Percentiles rank a stretch among this genome's conserved stretches.
These are phyloP conservation scores for Zygosaccharomyces pseudobailii DNA, from an alignment of 1,139 yeast species.

Conservation along the genomic window DNA sequence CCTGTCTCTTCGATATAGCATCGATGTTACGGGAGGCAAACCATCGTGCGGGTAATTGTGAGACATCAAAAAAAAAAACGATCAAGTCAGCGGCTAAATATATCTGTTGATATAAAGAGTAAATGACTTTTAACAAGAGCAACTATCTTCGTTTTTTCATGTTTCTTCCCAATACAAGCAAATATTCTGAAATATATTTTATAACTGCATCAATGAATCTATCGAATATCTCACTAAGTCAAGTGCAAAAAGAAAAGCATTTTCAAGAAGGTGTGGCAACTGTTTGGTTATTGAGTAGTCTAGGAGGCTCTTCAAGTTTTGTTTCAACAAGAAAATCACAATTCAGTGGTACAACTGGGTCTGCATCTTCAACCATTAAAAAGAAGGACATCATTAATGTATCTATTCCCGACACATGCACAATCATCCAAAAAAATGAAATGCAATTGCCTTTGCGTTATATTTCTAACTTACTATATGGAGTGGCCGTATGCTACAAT, in stretches of 20 bases:
- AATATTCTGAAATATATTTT: no score
- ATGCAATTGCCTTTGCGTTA: slow-evolving; percentile 25
- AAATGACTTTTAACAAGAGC: no score
- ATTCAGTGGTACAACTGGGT: background rate
- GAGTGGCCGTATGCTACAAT: slow-evolving; percentile 31
- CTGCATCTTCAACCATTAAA: slow-evolving; percentile 11
- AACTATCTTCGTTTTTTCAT: no score
- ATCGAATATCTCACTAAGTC: background rate
- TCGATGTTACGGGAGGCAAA: background rate
- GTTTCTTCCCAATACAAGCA: background rate
- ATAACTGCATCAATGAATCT: background rate
- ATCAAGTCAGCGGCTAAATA: background rate
- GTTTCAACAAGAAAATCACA: background rate
- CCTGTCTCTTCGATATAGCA: no score
- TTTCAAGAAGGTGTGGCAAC: slow-evolving; percentile 18
- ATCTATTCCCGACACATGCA: slow-evolving; percentile 31
- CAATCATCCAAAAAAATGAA: slow-evolving; percentile 19
- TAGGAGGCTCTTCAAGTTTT: slow-evolving; percentile 14
- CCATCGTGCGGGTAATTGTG: slow-evolving; percentile 7
- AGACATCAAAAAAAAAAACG: background rate
- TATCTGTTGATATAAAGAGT: background rate
- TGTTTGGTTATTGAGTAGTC: slow-evolving; percentile 21
- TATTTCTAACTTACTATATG: slow-evolving; percentile 29
- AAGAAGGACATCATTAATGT: slow-evolving; percentile 30
- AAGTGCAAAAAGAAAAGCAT: background rate